Base-by-base conservation (phyloP, 176 grass and related monocot species). In the Carex pumila region DNA sequence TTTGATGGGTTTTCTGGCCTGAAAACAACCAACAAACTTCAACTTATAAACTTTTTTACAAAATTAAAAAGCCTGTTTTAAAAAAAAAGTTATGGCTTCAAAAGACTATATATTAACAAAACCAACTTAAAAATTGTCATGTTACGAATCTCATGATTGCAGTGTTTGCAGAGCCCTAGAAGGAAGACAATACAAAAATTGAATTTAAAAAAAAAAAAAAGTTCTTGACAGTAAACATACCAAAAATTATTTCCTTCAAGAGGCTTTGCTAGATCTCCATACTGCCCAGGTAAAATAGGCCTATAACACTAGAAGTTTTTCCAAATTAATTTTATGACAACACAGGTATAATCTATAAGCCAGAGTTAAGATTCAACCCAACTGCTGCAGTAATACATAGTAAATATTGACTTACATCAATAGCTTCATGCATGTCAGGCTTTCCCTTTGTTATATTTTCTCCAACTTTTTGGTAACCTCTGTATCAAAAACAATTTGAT, bases 361-460 rank as follows among this genome's bases (percentile, higher is more conserved):
- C 47, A 1, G 76, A 78, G 61, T 79, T 9, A 34, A 67, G 25
- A 29, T 15, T 54, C 75, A 8, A 83, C 45, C 2, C 21, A 76
- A 54, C 21, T 76, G 19, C 5, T 76, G 49, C 49, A 55, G 21
- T 76, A 55, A 55, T 55, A 32, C 45, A 55, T 3, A 80, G 13
- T 32, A 67, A 86, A 77, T 22, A 45, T 80, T 39, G 8, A 86
- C 95, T 91, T 81, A 95, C 95, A 90, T 98, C 96, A 79, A 98
- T 95, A 22, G 92, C 96, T 92, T 98, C 96, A 45, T 98, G 96
- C 96, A 98, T 98, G 47, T 98, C 96, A 84, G 85, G 96, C 73
- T 93, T 95, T 36, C 93, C 96, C 64, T 92, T 91, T 22, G 96
- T 98, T 85, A 98, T 31, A 88, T 98, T 95, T 87, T 90, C 89